Evolutionary conservation across 2,329 filamentous ascomycete genomes (phyloP).

Genomic region (Pseudogymnoascus sp.): DNA sequence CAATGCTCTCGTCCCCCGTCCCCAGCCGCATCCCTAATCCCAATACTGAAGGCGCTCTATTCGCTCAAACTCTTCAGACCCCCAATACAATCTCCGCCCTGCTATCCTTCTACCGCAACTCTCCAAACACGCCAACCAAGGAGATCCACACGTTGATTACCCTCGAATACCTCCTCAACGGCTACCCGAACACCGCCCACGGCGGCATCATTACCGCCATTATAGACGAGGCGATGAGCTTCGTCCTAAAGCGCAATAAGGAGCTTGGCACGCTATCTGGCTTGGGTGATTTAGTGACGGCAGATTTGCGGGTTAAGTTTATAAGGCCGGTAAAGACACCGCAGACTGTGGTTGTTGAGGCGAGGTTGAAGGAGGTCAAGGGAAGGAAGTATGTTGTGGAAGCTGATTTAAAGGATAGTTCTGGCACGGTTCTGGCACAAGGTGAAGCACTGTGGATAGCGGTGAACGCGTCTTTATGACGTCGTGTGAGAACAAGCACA

Average conservation of each 20-base stretch:
- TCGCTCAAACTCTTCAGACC: constrained; percentile 23
- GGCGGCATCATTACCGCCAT: constrained; percentile 50
- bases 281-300: constrained; percentile 36
- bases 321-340: constrained; percentile 43
- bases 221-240: constrained; percentile 50
- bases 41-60: constrained; percentile 22
- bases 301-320: constrained; percentile 48
- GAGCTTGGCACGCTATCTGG: constrained; percentile 18
- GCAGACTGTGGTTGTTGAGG: constrained; percentile 38
- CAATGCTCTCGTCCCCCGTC: constrained; percentile 17
- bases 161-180: constrained; percentile 45
- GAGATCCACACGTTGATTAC: constrained; percentile 19
- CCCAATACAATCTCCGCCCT: constrained; percentile 21
- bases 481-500: not conserved
- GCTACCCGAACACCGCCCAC: constrained; percentile 44
- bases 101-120: constrained; percentile 19
- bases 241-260: constrained; percentile 33
- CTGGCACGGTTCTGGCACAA: constrained; percentile 39
- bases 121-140: constrained; percentile 7
- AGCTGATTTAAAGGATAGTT: constrained; percentile 40
- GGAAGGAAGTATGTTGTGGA: constrained; percentile 46
- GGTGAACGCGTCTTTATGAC: constrained; percentile 14
- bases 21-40: constrained; percentile 23
- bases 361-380: constrained; percentile 37
- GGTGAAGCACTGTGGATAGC: constrained; percentile 45